Evolutionary conservation across 2,329 filamentous ascomycete genomes (phyloP), one percentile per base, ranked within the genome.

Genomic region (Pseudogymnoascus sp.): DNA sequence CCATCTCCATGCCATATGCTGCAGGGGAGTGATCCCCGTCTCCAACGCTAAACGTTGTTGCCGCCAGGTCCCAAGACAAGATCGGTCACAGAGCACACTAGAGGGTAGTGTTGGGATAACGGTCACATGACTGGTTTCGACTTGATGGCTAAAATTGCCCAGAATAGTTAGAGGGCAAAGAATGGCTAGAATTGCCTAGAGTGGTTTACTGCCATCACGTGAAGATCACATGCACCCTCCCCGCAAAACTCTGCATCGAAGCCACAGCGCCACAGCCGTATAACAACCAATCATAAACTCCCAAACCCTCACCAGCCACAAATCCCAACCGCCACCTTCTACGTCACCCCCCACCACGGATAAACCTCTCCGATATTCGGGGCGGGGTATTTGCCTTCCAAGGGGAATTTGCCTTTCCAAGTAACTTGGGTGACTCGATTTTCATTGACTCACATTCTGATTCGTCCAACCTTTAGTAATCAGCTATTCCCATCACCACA

Each of bases 381-480:
- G 43, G 43, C 43, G 43, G 43, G 43, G 43, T 54, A 54, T 54
- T 54, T 32, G 43, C 25, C 25, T 30, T 28, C 5, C 25, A 30
- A 12, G n/a, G n/a, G n/a, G n/a, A 18, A 38, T 43, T 54, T 54
- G 43, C 43, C 43, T 30, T 18, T 18, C 43, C 25, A 54, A 18
- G 25, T 30, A 32, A 18, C 25, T 54, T 30, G 43, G 43, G 43
- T 32, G 43, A 54, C 43, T 54, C 43, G 43, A 54, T 54, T 54
- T 54, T 54, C 43, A 54, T 54, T 54, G 43, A 54, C 43, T 54
- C 43, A 54, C 43, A 30, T 54, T 54, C 43, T 54, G 43, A 54
- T 54, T 54, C 43, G 43, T 54, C 25, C 43, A 54, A n/a, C n/a
- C 25, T 32, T 50, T 54, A 54, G 25, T 54, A 54, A 54, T 9